Percentiles rank a stretch among this genome's conserved stretches.
Evolutionary conservation across 805 yeast genomes (phyloP).

Genomic region (Metschnikowia similis): DNA sequence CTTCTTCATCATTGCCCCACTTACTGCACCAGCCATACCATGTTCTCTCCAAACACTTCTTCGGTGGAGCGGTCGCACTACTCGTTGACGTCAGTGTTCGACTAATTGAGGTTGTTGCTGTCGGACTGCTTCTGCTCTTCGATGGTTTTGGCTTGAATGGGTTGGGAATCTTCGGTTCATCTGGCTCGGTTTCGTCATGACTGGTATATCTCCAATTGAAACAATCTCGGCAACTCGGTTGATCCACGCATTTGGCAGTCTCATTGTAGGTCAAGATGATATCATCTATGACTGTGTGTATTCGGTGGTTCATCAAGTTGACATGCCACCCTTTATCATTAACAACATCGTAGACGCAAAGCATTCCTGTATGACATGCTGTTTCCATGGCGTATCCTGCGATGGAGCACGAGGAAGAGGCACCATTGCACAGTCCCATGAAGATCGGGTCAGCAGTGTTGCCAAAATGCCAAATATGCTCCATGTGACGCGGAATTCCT

Average conservation of each 20-base stretch:
- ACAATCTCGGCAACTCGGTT: constrained; percentile 87
- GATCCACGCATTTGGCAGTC: constrained; percentile 68
- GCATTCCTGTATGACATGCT: constrained; percentile 85
- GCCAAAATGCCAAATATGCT: constrained; percentile 91
- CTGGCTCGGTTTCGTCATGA: constrained; percentile 39
- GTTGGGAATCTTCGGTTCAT: constrained; percentile 35
- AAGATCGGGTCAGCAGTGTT: constrained; percentile 96
- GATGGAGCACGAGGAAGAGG: constrained; percentile 78
- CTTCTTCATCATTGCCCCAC: constrained; percentile 34
- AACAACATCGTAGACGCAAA: constrained; percentile 86
- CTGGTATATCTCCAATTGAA: constrained; percentile 78
- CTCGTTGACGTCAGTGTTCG: constrained; percentile 1
- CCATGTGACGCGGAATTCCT: constrained; percentile 71
- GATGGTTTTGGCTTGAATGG: constrained; percentile 30
- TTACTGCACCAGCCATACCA: constrained; percentile 66
- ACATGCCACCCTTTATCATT: constrained; percentile 89
- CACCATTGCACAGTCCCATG: constrained; percentile 96
- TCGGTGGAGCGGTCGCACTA: constrained; percentile 25
- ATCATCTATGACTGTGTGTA: constrained; percentile 85
- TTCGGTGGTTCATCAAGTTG: constrained; percentile 80
- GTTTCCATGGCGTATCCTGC: constrained; percentile 98
- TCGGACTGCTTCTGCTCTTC: constrained; percentile 1
- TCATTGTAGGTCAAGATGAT: constrained; percentile 67
- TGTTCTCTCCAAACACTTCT: constrained; percentile 50
- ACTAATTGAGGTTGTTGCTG: not conserved